Conservation (phyloP, 768 basidiomycete genomes). For the Hydnum rufescens region DNA sequence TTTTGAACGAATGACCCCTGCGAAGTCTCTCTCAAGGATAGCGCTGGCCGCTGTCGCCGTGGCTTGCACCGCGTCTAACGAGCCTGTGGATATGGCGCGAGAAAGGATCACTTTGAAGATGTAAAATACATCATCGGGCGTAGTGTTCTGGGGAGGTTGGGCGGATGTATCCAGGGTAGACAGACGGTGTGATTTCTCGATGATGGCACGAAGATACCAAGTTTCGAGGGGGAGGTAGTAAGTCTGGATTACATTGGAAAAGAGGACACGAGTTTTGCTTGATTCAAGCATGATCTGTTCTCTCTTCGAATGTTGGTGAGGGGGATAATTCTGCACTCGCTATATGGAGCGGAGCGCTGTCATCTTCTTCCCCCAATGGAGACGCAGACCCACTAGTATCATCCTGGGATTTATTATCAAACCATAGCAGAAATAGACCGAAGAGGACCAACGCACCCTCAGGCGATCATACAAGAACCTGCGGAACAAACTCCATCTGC, state of each 20-base stretch:
- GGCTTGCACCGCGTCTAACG: constrained; percentile 38
- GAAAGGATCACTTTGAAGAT: constrained; percentile 71
- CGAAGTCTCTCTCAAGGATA: constrained; percentile 75
- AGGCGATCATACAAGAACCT: constrained; percentile 67
- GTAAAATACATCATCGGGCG: constrained; percentile 91
- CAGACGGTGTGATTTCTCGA: constrained; percentile 84
- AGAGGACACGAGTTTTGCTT: constrained; percentile 23
- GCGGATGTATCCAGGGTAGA: constrained; percentile 54
- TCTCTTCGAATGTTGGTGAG: background rate
- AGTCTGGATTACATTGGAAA: constrained; percentile 43
- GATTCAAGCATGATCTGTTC: constrained; percentile 7
- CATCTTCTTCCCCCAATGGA: too few relatives aligned
- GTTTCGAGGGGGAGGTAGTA: constrained; percentile 82
- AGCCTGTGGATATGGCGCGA: constrained; percentile 62
- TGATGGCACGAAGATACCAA: constrained; percentile 73
- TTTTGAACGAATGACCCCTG: constrained; percentile 59
- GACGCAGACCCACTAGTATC: background rate
- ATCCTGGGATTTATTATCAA: background rate
- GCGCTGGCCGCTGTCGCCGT: too few relatives aligned
- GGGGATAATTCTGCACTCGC: background rate
- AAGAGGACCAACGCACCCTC: constrained; percentile 25
- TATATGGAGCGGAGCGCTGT: background rate
- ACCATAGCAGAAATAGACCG: background rate
- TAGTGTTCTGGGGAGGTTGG: constrained; percentile 44
- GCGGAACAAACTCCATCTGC: constrained; percentile 79